Conservation (phyloP, 2,329 filamentous ascomycete species). For the Botryotinia calthae region DNA sequence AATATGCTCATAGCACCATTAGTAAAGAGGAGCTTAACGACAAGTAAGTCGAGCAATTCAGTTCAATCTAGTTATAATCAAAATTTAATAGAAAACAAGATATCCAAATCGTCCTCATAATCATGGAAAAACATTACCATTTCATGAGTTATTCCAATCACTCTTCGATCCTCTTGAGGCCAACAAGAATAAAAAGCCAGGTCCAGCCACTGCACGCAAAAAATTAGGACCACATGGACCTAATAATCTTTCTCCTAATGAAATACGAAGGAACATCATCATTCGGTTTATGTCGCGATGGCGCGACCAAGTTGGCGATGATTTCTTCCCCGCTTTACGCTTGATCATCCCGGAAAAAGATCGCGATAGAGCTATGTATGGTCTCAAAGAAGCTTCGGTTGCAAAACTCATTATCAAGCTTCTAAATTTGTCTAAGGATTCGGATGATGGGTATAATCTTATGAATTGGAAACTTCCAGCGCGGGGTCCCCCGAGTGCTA, state of each 20-base stretch:
- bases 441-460: conserved; percentile 81
- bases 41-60: conserved; percentile 27
- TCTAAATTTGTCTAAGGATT: conserved; percentile 87
- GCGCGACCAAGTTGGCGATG: conserved; percentile 83
- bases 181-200: conserved; percentile 63
- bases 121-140: conserved; percentile 72
- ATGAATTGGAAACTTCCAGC: conserved; percentile 91
- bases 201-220: conserved; percentile 50
- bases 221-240: conserved; percentile 54
- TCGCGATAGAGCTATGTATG: conserved; percentile 86
- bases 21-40: conserved; percentile 32
- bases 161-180: conserved; percentile 81
- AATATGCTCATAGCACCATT: conserved; percentile 47
- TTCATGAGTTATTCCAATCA: conserved; percentile 71
- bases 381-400: conserved; percentile 88
- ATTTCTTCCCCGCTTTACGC: conserved; percentile 90
- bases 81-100: conserved; percentile 42
- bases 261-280: conserved; percentile 77
- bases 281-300: conserved; percentile 82
- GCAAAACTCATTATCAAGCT: conserved; percentile 88
- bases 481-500: conserved; percentile 56
- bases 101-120: conserved; percentile 84
- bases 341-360: conserved; percentile 93
- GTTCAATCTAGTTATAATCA: neutral
- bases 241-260: conserved; percentile 64